Evolutionary conservation across 2,329 filamentous ascomycete species (phyloP).

Genomic region (Coniochaeta sp.): DNA sequence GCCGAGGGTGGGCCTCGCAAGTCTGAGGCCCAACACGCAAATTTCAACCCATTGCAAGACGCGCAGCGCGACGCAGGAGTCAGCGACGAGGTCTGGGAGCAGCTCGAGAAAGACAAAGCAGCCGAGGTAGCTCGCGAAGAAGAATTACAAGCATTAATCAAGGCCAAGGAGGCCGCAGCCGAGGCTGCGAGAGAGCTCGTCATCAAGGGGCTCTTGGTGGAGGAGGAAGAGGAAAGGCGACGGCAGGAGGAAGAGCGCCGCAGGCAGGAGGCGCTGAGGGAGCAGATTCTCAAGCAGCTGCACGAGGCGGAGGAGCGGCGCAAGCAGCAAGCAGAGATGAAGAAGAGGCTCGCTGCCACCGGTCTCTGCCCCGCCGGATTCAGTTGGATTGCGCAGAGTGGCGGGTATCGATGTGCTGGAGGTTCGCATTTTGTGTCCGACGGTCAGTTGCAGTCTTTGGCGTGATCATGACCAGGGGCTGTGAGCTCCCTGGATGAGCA

Average conservation of each 20-base stretch:
- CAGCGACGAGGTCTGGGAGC: background rate
- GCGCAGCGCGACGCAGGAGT: background rate
- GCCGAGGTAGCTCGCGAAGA: background rate
- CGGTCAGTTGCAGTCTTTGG: background rate
- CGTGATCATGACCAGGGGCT: too few species aligned
- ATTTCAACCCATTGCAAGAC: background rate
- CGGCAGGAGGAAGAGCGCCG: background rate
- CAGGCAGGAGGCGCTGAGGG: background rate
- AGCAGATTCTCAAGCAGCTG: background rate
- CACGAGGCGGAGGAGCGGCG: background rate
- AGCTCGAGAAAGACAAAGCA: background rate
- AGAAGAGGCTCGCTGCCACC: background rate
- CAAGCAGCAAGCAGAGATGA: background rate
- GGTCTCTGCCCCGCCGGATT: background rate
- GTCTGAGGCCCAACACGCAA: background rate
- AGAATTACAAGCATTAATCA: background rate
- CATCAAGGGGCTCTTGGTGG: background rate
- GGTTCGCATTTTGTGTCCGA: background rate
- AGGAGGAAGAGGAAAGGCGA: background rate
- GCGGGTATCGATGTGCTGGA: background rate
- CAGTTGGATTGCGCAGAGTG: background rate
- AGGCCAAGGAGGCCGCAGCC: background rate
- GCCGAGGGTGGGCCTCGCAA: background rate
- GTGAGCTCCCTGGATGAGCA: too few species aligned
- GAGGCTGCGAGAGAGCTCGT: background rate